A percentile compares a stretch with the other conserved stretches of the same genome.
These are phyloP conservation scores for Nakazawaea laoshanensis DNA, from an alignment of 805 yeast species.

Conservation along the genomic window DNA sequence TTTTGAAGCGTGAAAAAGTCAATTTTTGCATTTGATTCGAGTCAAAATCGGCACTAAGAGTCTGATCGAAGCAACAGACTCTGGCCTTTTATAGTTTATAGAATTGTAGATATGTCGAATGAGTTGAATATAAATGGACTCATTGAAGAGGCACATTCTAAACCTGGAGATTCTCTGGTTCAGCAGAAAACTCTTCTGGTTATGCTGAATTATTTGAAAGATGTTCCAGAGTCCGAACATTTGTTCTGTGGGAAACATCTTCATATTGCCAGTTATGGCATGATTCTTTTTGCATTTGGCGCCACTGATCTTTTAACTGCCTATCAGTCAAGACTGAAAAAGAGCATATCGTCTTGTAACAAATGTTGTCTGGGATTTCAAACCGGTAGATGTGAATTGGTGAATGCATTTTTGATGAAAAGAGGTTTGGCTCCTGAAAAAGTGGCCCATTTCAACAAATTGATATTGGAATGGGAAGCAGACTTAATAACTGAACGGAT, in stretches of 20 bases:
- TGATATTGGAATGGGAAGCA: constrained; percentile 22
- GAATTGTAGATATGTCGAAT: too few species aligned
- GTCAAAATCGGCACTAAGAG: too few species aligned
- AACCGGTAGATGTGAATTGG: constrained; percentile 39
- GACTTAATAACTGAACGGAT: constrained; percentile 14
- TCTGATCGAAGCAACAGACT: too few species aligned
- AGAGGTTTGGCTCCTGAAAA: constrained; percentile 31
- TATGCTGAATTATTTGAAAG: too few species aligned
- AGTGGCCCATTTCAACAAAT: constrained; percentile 23
- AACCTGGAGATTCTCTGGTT: too few species aligned
- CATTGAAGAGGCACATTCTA: too few species aligned
- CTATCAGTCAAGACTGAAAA: constrained; percentile 29
- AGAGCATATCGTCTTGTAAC: constrained; percentile 38
- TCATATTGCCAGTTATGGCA: constrained; percentile 42
- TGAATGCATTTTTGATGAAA: constrained; percentile 41
- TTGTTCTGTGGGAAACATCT: constrained; percentile 48
- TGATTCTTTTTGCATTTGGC: constrained; percentile 55
- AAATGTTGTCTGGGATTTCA: constrained; percentile 48
- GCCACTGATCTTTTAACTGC: constrained; percentile 35
- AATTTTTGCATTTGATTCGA: too few species aligned
- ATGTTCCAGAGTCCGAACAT: too few species aligned
- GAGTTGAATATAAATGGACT: too few species aligned
- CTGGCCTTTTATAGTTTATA: too few species aligned
- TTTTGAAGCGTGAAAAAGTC: too few species aligned
- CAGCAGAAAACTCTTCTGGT: too few species aligned